Evolutionary conservation across 768 basidiomycete genomes (phyloP), one percentile per base, ranked within the genome.

Genomic region (Leccinum olivaceopallidum): DNA sequence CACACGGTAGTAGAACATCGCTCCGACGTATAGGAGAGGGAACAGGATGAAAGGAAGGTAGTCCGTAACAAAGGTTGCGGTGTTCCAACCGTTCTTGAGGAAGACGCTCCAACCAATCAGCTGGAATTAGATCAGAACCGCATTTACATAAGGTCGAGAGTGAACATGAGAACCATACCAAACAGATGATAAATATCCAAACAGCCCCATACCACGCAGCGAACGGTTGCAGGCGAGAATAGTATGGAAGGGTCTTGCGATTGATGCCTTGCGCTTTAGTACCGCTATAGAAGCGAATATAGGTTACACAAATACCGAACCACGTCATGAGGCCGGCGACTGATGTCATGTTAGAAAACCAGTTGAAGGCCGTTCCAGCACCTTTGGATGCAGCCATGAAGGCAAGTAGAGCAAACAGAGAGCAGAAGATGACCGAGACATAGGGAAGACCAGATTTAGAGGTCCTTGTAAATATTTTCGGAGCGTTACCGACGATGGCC

Each of bases 231-330:
- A 95, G 57, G 18, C 67, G 75, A 14, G 87, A 85, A 9, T 75
- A 69, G 75, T 85, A 98, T 0, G 95, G 95, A 5, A 98, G 80
- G 5, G 75, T 81, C 14, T 56, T 75, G 51, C 95, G 83, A 68
- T 90, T 81, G 67, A 88, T 83, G 10, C 92, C 92, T 71, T 98
- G 96, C 3, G 70, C 84, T 71, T 88, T 87, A 77, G 90, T 69
- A 60, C 94, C 96, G n/a, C 80, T 72, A 73, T 93, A 82, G 82
- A 97, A 97, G 53, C 95, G 88, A 58, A 92, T 63, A 70, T 92
- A 93, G 14, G 88, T 89, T 57, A 92, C 37, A 57, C 78, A 81
- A 69, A 94, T 94, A 55, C 85, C 88, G 63, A 86, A 85, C 92
- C 92, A 94, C 6, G 89, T 88, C 78, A 92, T 80, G 30, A 94